Percentiles rank a stretch among this genome's conserved stretches.
Conservation (phyloP, 192 early-diverging fungal genomes). For the Coemansia sp. region DNA sequence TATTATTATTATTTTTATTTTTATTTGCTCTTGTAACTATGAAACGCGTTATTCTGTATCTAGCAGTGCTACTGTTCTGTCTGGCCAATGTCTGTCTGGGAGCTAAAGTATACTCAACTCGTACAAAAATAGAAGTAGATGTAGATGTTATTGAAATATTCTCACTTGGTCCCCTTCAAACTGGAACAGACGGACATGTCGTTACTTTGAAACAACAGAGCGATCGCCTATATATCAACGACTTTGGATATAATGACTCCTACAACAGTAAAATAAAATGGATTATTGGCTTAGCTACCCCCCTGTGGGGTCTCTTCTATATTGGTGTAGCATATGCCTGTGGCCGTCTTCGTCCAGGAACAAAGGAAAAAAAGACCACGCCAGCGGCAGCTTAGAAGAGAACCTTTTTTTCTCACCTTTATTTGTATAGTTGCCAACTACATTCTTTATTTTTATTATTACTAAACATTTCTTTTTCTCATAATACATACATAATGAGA, state of each 20-base stretch:
- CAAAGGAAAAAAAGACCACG: too few relatives aligned
- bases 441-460: not conserved
- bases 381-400: too few relatives aligned
- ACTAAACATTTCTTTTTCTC: not conserved
- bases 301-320: too few relatives aligned
- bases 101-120: not conserved
- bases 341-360: too few relatives aligned
- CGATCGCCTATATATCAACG: not conserved
- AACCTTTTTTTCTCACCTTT: too few relatives aligned
- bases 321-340: too few relatives aligned
- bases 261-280: not conserved
- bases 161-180: not conserved
- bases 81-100: not conserved
- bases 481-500: not conserved
- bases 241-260: not conserved
- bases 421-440: not conserved
- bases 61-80: not conserved
- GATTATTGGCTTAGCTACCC: too few relatives aligned
- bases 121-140: not conserved
- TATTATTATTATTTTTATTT: not conserved
- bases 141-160: not conserved
- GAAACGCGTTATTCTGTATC: not conserved
- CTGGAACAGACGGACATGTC: not conserved
- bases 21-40: not conserved
- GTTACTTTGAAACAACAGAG: not conserved